Evolutionary conservation across 2,329 filamentous ascomycete species (phyloP), one percentile per base, ranked within the genome.

Genomic region (Mollisiaceae sp.): DNA sequence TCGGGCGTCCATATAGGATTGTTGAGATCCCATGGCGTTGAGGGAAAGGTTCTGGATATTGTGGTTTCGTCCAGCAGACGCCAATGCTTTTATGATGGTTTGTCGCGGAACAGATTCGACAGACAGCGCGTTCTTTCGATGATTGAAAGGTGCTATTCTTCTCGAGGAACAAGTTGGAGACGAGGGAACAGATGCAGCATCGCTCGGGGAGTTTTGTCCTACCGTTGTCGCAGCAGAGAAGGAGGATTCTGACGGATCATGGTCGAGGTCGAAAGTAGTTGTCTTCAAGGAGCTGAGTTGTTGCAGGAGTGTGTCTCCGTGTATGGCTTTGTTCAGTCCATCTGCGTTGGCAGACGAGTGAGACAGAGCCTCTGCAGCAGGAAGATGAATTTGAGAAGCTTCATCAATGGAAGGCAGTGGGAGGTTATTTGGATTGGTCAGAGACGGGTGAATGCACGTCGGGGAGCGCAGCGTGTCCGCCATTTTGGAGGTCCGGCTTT

Each of bases 61-160:
- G 71, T 85, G 83, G 71, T 82, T 85, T 74, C 84, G 84, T 64
- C 84, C 81, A 52, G 86, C 82, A 15, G 91, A 93, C 63, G 90
- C 90, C 70, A 94, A 80, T 6, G 91, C 91, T 80, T 95, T 94
- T 81, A 94, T 87, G 74, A 93, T 88, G 63, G 92, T 94, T 79
- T 94, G 92, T 69, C 88, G 88, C 14, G 92, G 91, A 70, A 94
- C 70, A 8, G 75, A 72, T 60, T 77, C 75, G 57, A 76, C 70
- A 68, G 78, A 76, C 38, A 76, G 65, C 8, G 74, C 75, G 75
- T 72, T 72, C 65, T 76, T 74, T 61, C 69, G 69, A 59, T 75
- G 74, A n/a, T 61, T 60, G 24, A 72, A 69, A 14, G 32, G 35
- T 54, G 70, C 69, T 24, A 60, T 55, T 43, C 68, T 71, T 32